Evolutionary conservation across 1,284 basidiomycete genomes (phyloP).

Genomic region (Sphaerobolus stellatus): DNA sequence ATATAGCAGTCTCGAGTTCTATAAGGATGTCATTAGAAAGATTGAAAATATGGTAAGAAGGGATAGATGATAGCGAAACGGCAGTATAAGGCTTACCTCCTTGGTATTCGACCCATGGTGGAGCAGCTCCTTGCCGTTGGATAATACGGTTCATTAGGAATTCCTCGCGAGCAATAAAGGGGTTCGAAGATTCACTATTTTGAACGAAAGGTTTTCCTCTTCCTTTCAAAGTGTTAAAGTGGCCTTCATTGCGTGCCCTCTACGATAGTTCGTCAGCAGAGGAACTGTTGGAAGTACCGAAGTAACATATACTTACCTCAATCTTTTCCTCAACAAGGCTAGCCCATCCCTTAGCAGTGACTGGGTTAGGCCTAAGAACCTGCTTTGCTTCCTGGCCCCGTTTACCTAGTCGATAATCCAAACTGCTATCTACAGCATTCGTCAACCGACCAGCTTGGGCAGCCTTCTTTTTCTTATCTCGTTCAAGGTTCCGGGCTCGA

Average conservation of each 20-base stretch:
- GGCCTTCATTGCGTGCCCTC: slow-evolving; percentile 67
- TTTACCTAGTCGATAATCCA: slow-evolving; percentile 70
- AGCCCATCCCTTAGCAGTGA: slow-evolving; percentile 72
- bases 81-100: slow-evolving; percentile 43
- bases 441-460: slow-evolving; percentile 59
- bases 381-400: slow-evolving; percentile 15
- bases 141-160: slow-evolving; percentile 89
- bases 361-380: slow-evolving; percentile 45
- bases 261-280: slow-evolving; percentile 25
- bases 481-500: slow-evolving; percentile 48
- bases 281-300: neutral
- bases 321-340: slow-evolving; percentile 79
- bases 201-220: slow-evolving; percentile 68
- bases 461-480: slow-evolving; percentile 51
- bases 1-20: slow-evolving; percentile 58
- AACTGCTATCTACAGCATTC: slow-evolving; percentile 65
- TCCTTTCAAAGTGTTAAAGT: slow-evolving; percentile 73
- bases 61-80: neutral
- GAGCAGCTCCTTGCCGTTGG: slow-evolving; percentile 79
- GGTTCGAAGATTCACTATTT: slow-evolving; percentile 71
- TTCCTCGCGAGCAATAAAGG: slow-evolving; percentile 76
- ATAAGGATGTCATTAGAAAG: neutral
- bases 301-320: slow-evolving; percentile 48
- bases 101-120: slow-evolving; percentile 92
- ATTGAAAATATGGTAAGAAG: neutral